Evolutionary conservation across 2,329 filamentous ascomycete species (phyloP), one percentile per base, ranked within the genome.

Genomic region (Penicillium decumbens): DNA sequence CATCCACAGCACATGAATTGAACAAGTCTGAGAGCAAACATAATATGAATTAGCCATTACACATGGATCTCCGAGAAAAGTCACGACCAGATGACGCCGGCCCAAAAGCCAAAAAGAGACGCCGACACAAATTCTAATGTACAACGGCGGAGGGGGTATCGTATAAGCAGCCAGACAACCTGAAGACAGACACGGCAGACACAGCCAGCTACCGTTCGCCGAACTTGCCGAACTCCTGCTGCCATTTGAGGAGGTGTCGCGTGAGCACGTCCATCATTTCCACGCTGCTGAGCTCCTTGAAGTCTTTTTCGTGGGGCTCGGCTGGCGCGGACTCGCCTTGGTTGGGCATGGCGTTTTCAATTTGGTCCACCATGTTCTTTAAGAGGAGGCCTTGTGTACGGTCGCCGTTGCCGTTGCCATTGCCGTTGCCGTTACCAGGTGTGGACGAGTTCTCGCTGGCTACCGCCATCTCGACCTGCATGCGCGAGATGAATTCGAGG

Each of bases 181-280:
- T 13, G 23, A 38, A 10, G 43, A 37, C 18, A 20, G 47, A 50
- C 46, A 54, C 53, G 43, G 47, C 41, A 50, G 46, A 44, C 24
- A 41, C 37, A 50, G n/a, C 10, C 47, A 49, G 53, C 69, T 64
- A 75, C 60, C 74, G 74, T 55, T 79, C 77, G 15, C 75, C 75
- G 53, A 73, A 75, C 57, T 77, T 77, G 38, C 77, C 77, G 66
- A 74, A 90, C 63, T 88, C 81, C 56, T 86, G 85, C 72, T 95
- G 89, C 89, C 89, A 95, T 63, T 87, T 86, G 58, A 92, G 81
- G 62, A 95, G 78, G 66, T 90, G 84, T 54, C 87, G 80, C 53
- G 87, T 91, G 66, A 95, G 71, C 59, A 83, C 79, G 67, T 95
- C 89, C 88, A 95, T 95, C 88, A 95, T 95, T 71, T 95, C 88